Evolutionary conservation across 495 filamentous ascomycete species (phyloP).

Genomic region (Trichoderma virens): DNA sequence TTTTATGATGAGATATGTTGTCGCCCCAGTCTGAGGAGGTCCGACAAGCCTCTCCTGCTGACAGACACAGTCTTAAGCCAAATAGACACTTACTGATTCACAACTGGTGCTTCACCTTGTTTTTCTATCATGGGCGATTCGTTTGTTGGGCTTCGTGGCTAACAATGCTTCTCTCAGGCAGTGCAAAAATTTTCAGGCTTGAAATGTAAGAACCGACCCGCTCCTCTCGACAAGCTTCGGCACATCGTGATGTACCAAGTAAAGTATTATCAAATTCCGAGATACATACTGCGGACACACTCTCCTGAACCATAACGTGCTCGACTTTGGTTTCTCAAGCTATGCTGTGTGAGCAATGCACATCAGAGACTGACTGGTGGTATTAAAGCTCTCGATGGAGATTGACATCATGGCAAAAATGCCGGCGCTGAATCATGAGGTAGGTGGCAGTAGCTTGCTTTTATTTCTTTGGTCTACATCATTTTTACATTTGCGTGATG

Average conservation of each 20-base stretch:
- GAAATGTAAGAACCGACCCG: background rate
- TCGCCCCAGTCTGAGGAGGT: slow-evolving; percentile 87
- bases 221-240: background rate
- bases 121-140: background rate
- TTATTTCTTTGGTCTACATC: slow-evolving; percentile 14
- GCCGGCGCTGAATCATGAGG: slow-evolving; percentile 13
- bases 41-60: slow-evolving; percentile 58
- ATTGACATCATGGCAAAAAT: background rate
- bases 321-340: background rate
- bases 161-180: background rate
- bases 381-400: background rate
- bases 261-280: slow-evolving; percentile 10
- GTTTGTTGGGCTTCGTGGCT: background rate
- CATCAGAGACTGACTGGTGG: background rate
- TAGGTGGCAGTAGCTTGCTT: slow-evolving; percentile 16
- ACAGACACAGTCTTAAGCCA: slow-evolving; percentile 80
- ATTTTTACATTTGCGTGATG: slow-evolving; percentile 19
- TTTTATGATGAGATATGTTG: slow-evolving; percentile 73
- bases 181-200: background rate
- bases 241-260: slow-evolving; percentile 7
- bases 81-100: slow-evolving; percentile 73
- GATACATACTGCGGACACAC: slow-evolving; percentile 8
- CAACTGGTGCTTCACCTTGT: background rate
- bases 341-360: background rate
- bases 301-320: background rate